Conservation (phyloP, 2,329 filamentous ascomycete species). For the Aspergillus tubingensis region DNA sequence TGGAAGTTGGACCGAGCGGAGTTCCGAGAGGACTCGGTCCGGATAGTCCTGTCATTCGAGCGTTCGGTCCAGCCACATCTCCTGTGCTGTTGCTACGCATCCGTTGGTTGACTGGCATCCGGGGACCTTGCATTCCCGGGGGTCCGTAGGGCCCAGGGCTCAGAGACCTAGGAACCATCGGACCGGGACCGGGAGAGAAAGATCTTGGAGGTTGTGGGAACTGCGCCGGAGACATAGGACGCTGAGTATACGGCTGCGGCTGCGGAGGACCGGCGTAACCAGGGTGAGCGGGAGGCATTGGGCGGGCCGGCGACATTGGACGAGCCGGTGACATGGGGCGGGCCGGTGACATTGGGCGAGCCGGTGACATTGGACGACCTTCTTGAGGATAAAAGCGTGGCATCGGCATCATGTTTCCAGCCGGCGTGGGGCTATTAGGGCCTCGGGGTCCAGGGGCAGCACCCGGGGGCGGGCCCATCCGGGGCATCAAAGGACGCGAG, state of each 20-base stretch:
- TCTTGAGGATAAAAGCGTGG: conserved; percentile 40
- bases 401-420: conserved; percentile 31
- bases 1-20: conserved; percentile 28
- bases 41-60: conserved; percentile 19
- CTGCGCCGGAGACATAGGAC: conserved; percentile 35
- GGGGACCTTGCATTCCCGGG: conserved; percentile 44
- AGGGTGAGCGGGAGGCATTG: conserved; percentile 13
- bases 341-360: conserved; percentile 34
- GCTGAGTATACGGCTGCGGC: conserved; percentile 23
- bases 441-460: conserved; percentile 32
- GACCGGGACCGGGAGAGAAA: conserved; percentile 35
- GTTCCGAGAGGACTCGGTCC: conserved; percentile 33
- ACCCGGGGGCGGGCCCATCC: conserved; percentile 51
- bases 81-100: conserved; percentile 49
- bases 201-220: conserved; percentile 41
- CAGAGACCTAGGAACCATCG: conserved; percentile 32
- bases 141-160: conserved; percentile 49
- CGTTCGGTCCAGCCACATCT: conserved; percentile 28
- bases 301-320: conserved; percentile 29
- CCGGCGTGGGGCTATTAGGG: conserved; percentile 35
- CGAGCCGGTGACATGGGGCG: conserved; percentile 22
- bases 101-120: conserved; percentile 41
- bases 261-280: conserved; percentile 32
- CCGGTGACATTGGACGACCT: conserved; percentile 42
- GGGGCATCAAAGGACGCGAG: conserved; percentile 85